Conservation (phyloP, 805 yeast genomes). For the Myxozyma vanderwaltii region DNA sequence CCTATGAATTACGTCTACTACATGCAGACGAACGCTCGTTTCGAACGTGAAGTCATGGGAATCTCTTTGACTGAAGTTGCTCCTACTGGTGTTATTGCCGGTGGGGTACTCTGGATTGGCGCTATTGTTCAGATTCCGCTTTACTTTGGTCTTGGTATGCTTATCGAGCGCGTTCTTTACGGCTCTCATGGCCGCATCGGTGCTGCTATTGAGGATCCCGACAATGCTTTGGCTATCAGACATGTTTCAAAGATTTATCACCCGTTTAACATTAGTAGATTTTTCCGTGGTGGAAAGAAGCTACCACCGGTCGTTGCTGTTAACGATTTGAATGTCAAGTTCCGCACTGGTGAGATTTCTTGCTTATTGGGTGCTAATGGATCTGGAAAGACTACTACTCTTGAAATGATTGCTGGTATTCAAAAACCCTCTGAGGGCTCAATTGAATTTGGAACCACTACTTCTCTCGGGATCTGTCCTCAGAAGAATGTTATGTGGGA, state of each 20-base stretch:
- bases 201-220: constrained; percentile 17
- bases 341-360: constrained; percentile 41
- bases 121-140: constrained; percentile 41
- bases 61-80: constrained; percentile 37
- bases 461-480: constrained; percentile 44
- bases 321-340: constrained; percentile 36
- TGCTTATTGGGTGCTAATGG: constrained; percentile 45
- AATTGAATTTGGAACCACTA: constrained; percentile 33
- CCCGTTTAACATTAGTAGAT: constrained; percentile 30
- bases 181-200: constrained; percentile 34
- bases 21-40: constrained; percentile 40
- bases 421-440: constrained; percentile 39
- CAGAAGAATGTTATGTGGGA: constrained; percentile 45
- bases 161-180: constrained; percentile 37
- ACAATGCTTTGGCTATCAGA: constrained; percentile 36
- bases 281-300: constrained; percentile 16
- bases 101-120: constrained; percentile 39
- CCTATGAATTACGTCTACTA: constrained; percentile 44
- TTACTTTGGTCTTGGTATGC: constrained; percentile 38
- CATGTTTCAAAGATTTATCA: constrained; percentile 38
- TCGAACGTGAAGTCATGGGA: constrained; percentile 37
- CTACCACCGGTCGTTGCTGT: constrained; percentile 40
- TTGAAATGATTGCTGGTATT: constrained; percentile 44
- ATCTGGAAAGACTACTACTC: constrained; percentile 46
- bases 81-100: constrained; percentile 36